Evolutionary conservation across 2,329 filamentous ascomycete genomes (phyloP).

Genomic region (Microcyclosporella mali): DNA sequence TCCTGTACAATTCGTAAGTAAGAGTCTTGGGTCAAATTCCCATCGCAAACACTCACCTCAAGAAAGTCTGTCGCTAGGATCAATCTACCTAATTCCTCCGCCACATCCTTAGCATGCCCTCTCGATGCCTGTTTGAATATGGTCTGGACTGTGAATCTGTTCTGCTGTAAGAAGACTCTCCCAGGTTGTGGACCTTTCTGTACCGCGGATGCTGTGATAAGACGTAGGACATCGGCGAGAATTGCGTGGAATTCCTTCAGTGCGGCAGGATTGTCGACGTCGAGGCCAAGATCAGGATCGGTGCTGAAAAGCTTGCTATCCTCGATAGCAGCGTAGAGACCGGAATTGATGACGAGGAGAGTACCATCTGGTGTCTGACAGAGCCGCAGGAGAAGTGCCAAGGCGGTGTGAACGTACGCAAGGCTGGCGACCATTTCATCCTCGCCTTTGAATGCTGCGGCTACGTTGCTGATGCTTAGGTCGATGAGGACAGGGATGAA

Average conservation of each 20-base stretch:
- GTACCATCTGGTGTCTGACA: conserved; percentile 81
- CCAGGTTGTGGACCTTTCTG: conserved; percentile 72
- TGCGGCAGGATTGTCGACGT: conserved; percentile 62
- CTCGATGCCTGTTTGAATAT: conserved; percentile 72
- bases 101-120: conserved; percentile 58
- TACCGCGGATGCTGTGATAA: conserved; percentile 76
- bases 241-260: conserved; percentile 78
- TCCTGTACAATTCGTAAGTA: conserved; percentile 8
- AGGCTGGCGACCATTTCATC: conserved; percentile 51
- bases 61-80: conserved; percentile 78
- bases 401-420: conserved; percentile 63
- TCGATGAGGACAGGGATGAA: conserved; percentile 88
- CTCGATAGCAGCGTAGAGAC: conserved; percentile 74
- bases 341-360: conserved; percentile 78
- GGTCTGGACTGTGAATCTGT: conserved; percentile 76
- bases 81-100: conserved; percentile 77
- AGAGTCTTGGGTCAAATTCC: background rate
- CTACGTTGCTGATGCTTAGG: conserved; percentile 69
- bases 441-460: conserved; percentile 52
- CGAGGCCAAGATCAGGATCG: conserved; percentile 85
- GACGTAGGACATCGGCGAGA: conserved; percentile 70
- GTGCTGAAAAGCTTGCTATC: conserved; percentile 79
- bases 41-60: conserved; percentile 58
- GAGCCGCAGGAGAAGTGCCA: conserved; percentile 76
- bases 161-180: conserved; percentile 71